Conservation (phyloP, 2,329 filamentous ascomycete genomes). For the Sarocladium strictum region DNA sequence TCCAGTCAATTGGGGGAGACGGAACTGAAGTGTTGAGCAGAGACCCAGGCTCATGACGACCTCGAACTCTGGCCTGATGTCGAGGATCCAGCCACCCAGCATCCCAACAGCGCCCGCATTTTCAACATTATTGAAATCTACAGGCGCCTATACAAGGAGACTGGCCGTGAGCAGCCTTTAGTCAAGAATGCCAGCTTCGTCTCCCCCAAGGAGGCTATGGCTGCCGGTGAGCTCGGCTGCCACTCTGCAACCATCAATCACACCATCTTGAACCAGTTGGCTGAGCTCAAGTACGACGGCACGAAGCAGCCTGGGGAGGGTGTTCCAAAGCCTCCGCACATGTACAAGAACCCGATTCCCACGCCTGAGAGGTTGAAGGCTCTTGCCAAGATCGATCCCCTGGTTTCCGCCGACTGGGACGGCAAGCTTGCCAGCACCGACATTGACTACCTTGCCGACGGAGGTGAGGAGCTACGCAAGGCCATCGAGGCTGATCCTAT, state of each 20-base stretch:
- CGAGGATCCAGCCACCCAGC: conserved; percentile 38
- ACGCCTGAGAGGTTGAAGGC: conserved; percentile 28
- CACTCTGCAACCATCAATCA: conserved; percentile 39
- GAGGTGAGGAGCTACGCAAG: conserved; percentile 34
- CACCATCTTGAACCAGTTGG: conserved; percentile 31
- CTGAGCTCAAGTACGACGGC: conserved; percentile 29
- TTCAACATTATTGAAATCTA: conserved; percentile 43
- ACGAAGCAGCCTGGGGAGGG: conserved; percentile 30
- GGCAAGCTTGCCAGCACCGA: conserved; percentile 32
- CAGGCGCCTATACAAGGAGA: conserved; percentile 36
- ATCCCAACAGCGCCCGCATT: conserved; percentile 41
- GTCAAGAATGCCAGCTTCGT: conserved; percentile 42
- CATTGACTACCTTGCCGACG: conserved; percentile 40
- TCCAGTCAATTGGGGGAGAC: no score
- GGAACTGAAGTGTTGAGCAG: conserved; percentile 18
- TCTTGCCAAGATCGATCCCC: conserved; percentile 31
- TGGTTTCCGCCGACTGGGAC: conserved; percentile 30
- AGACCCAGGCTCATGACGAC: conserved; percentile 37
- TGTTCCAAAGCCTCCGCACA: conserved; percentile 31
- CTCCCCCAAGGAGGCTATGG: conserved; percentile 37
- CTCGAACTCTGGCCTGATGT: conserved; percentile 38
- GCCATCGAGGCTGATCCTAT: conserved; percentile 34
- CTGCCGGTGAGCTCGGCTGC: conserved; percentile 39
- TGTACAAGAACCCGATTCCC: conserved; percentile 28
- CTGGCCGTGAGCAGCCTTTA: conserved; percentile 41